Percentiles rank a stretch among this genome's conserved stretches.
phyloP scores from a whole-genome alignment of 208 protist genomes.

The Paratrypanosoma confusum region DNA sequence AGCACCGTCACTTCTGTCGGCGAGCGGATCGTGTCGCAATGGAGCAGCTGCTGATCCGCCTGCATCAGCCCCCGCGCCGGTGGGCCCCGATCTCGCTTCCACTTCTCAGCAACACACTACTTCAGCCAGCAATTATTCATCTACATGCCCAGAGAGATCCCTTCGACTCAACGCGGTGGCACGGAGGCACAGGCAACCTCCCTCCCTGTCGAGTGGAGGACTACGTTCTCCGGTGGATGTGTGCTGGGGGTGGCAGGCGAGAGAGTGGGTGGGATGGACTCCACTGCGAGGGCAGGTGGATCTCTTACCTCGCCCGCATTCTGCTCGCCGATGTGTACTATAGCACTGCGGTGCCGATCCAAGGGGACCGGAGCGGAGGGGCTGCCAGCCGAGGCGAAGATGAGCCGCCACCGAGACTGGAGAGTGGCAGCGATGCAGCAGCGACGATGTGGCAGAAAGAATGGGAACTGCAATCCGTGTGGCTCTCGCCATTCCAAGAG shows the following conservation, averaged over 20 bases:
- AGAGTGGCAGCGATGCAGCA: not conserved
- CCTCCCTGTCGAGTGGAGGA: slow-evolving; percentile 26
- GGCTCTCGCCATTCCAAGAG: slow-evolving; percentile 66
- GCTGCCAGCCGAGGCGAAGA: no score
- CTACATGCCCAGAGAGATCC: slow-evolving; percentile 18
- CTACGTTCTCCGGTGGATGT: slow-evolving; percentile 27
- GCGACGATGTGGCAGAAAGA: not conserved
- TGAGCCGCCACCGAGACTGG: not conserved
- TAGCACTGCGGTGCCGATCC: slow-evolving; percentile 16
- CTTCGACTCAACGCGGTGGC: slow-evolving; percentile 30
- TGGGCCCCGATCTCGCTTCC: slow-evolving; percentile 54
- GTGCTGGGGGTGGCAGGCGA: not conserved
- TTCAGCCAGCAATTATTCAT: not conserved
- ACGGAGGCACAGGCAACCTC: slow-evolving; percentile 8
- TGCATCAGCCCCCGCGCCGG: slow-evolving; percentile 23
- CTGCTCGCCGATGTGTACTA: slow-evolving; percentile 49
- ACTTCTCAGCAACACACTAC: slow-evolving; percentile 12
- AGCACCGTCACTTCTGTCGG: slow-evolving; percentile 37
- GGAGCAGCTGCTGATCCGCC: slow-evolving; percentile 23
- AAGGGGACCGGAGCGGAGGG: no score
- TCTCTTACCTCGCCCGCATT: slow-evolving; percentile 37
- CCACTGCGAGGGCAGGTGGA: slow-evolving; percentile 72
- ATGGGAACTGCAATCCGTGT: slow-evolving; percentile 13
- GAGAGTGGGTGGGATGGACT: slow-evolving; percentile 33
- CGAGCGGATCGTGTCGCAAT: slow-evolving; percentile 49